Conservation (phyloP, 176 grass and related monocot genomes). For the Carex pumila region DNA sequence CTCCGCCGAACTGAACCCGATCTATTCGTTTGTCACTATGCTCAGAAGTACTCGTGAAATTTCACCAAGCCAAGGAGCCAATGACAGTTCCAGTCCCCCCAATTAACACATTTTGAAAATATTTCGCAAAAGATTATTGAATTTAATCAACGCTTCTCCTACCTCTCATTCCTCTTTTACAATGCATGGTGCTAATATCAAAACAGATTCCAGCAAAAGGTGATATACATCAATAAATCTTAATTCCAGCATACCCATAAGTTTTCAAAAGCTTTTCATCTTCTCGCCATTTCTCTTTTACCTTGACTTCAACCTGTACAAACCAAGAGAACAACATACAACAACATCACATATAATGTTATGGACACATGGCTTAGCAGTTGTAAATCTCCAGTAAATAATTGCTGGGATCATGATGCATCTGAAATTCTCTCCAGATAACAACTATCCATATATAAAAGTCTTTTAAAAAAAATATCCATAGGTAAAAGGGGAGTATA, state of each 20-base stretch:
- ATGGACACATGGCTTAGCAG: background rate
- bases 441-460: background rate
- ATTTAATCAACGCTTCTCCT: background rate
- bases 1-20: too few relatives aligned
- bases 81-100: background rate
- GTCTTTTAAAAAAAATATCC: too few relatives aligned
- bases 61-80: background rate
- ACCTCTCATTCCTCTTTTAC: background rate
- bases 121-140: background rate
- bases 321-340: background rate
- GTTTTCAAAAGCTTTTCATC: conserved; percentile 76
- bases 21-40: too few relatives aligned
- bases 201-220: background rate
- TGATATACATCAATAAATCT: conserved; percentile 34
- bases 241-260: conserved; percentile 84
- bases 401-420: background rate
- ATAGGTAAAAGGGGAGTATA: background rate
- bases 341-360: background rate
- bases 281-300: conserved; percentile 92
- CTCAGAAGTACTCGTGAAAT: background rate
- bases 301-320: conserved; percentile 69
- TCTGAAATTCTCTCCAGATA: background rate
- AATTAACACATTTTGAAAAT: background rate
- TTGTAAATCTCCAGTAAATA: background rate
- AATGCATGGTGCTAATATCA: background rate